Conservation (phyloP, 441 rosid species). For the Macaranga tanarius region DNA sequence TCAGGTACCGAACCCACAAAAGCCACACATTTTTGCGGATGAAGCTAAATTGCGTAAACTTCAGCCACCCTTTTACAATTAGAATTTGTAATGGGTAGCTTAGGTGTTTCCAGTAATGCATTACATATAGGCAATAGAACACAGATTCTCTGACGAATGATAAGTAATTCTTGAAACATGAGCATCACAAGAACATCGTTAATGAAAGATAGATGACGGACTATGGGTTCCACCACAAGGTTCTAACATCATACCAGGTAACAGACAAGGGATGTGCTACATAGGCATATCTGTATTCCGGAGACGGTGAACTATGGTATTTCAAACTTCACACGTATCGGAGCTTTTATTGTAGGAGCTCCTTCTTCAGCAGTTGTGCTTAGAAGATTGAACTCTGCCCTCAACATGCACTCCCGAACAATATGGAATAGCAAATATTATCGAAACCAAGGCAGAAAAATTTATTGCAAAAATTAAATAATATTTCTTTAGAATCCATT, state of each 20-base stretch:
- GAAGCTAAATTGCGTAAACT: neutral
- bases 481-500: slow-evolving; percentile 4
- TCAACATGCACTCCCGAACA: slow-evolving; percentile 60
- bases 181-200: neutral
- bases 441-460: slow-evolving; percentile 13
- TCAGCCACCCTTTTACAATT: neutral
- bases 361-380: slow-evolving; percentile 95
- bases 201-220: too few species aligned
- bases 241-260: slow-evolving; percentile 9
- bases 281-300: slow-evolving; percentile 16
- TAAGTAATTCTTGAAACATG: neutral
- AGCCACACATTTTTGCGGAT: neutral
- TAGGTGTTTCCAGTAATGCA: neutral
- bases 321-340: slow-evolving; percentile 95
- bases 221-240: slow-evolving; percentile 17
- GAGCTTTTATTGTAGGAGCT: slow-evolving; percentile 88
- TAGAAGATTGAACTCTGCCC: slow-evolving; percentile 97
- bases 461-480: slow-evolving; percentile 3
- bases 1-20: slow-evolving; percentile 70
- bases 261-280: slow-evolving; percentile 9
- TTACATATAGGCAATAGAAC: neutral
- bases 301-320: slow-evolving; percentile 98
- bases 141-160: neutral
- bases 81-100: neutral
- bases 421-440: slow-evolving; percentile 8